Conservation (phyloP, 768 basidiomycete species). For the Russula virescens region DNA sequence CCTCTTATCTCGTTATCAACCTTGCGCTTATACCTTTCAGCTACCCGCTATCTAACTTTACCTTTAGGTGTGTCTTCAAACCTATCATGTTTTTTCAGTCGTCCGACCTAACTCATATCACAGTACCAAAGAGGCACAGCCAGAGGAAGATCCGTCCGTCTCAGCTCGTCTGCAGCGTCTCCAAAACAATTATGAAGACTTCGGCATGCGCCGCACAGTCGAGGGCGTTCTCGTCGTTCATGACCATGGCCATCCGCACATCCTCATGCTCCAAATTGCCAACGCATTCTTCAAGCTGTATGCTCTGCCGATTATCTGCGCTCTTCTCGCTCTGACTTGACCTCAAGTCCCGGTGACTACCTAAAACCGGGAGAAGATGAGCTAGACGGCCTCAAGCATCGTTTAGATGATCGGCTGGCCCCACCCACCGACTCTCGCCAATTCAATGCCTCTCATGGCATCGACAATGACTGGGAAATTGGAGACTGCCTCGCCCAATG, state of each 20-base stretch:
- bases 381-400: conserved; percentile 79
- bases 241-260: conserved; percentile 96
- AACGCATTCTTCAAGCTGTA: conserved; percentile 99
- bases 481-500: conserved; percentile 96
- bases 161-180: conserved; percentile 90
- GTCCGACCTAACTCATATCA: conserved; percentile 2
- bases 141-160: conserved; percentile 96
- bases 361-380: conserved; percentile 96
- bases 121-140: conserved; percentile 94
- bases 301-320: conserved; percentile 30
- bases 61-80: conserved; percentile 60
- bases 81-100: conserved; percentile 9
- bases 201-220: conserved; percentile 93
- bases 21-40: conserved; percentile 34
- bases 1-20: background rate
- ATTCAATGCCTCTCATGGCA: conserved; percentile 68
- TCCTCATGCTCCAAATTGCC: conserved; percentile 96
- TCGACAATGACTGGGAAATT: conserved; percentile 92
- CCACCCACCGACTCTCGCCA: conserved; percentile 68
- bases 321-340: conserved; percentile 4
- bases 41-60: conserved; percentile 86
- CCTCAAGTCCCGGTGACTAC: conserved; percentile 88
- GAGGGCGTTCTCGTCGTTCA: conserved; percentile 88
- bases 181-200: conserved; percentile 95
- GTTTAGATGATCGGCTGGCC: conserved; percentile 85